Evolutionary conservation across 495 filamentous ascomycete species (phyloP).

Genomic region (Trichoderma parareesei): DNA sequence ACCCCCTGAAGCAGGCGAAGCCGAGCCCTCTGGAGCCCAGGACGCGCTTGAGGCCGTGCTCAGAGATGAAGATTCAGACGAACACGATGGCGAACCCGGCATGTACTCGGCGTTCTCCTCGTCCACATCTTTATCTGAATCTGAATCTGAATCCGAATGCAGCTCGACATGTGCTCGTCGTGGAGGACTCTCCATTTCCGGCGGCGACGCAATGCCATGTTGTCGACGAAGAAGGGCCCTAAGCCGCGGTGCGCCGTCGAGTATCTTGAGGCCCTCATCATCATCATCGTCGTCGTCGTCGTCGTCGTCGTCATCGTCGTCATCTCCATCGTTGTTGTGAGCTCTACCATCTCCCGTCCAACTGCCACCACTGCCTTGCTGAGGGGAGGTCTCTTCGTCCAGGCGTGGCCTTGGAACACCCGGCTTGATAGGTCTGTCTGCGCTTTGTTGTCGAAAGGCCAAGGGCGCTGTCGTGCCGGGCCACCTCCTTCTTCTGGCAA

Average conservation of each 20-base stretch:
- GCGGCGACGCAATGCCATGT: background rate
- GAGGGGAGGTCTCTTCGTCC: too few relatives aligned
- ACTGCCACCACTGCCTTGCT: background rate
- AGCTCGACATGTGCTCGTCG: background rate
- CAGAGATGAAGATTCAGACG: background rate
- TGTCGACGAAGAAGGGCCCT: background rate
- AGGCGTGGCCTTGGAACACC: too few relatives aligned
- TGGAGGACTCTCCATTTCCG: background rate
- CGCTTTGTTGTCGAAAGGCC: too few relatives aligned
- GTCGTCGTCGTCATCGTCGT: background rate
- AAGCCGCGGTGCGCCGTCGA: background rate
- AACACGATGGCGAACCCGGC: background rate
- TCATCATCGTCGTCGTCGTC: background rate
- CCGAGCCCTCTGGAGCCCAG: too few relatives aligned
- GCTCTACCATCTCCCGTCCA: background rate
- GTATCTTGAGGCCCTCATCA: background rate
- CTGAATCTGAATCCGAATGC: background rate
- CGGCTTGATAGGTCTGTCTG: too few relatives aligned
- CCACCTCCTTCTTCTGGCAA: too few relatives aligned
- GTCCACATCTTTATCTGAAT: too few relatives aligned
- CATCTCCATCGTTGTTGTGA: background rate
- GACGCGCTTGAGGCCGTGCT: too few relatives aligned
- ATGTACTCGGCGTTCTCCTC: background rate
- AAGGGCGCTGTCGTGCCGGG: too few relatives aligned
- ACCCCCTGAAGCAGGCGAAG: too few relatives aligned